Evolutionary conservation across 1,139 yeast species (phyloP).

Genomic region (Suhomyces wounanorum): DNA sequence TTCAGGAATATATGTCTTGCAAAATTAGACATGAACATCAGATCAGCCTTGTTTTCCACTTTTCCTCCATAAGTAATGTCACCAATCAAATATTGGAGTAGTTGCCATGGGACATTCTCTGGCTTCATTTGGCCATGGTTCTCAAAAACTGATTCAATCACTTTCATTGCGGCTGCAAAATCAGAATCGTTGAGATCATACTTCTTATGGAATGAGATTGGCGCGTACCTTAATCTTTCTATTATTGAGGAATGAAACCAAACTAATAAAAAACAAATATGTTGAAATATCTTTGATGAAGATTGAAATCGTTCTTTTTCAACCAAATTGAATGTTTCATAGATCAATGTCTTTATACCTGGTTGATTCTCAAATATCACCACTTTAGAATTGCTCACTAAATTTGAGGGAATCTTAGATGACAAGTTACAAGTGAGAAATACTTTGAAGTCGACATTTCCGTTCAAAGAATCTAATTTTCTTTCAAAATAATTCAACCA

Average conservation of each 20-base stretch:
- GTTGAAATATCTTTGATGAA: conserved; percentile 47
- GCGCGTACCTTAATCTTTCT: conserved; percentile 61
- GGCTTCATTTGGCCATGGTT: conserved; percentile 42
- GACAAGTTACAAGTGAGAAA: conserved; percentile 61
- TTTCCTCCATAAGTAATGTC: conserved; percentile 76
- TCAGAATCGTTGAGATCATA: conserved; percentile 82
- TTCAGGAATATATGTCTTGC: conserved; percentile 29
- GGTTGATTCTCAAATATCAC: conserved; percentile 62
- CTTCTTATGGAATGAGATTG: conserved; percentile 59
- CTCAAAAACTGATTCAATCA: conserved; percentile 31
- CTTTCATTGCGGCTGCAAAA: conserved; percentile 50
- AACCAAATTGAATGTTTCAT: conserved; percentile 41
- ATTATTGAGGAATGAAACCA: conserved; percentile 72
- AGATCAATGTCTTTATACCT: conserved; percentile 55
- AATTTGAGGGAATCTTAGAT: conserved; percentile 54
- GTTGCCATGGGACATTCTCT: conserved; percentile 57
- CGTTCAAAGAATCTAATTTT: conserved; percentile 31
- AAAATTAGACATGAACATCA: conserved; percentile 26
- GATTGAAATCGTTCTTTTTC: conserved; percentile 20
- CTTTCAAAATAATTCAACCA: conserved; percentile 64
- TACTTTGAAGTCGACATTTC: conserved; percentile 42
- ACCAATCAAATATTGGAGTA: conserved; percentile 51
- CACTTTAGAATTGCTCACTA: conserved; percentile 54
- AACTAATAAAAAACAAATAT: conserved; percentile 54
- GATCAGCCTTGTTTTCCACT: conserved; percentile 53